phyloP scores from a whole-genome alignment of 192 early-diverging fungal genomes.

The Mortierella antarctica region DNA sequence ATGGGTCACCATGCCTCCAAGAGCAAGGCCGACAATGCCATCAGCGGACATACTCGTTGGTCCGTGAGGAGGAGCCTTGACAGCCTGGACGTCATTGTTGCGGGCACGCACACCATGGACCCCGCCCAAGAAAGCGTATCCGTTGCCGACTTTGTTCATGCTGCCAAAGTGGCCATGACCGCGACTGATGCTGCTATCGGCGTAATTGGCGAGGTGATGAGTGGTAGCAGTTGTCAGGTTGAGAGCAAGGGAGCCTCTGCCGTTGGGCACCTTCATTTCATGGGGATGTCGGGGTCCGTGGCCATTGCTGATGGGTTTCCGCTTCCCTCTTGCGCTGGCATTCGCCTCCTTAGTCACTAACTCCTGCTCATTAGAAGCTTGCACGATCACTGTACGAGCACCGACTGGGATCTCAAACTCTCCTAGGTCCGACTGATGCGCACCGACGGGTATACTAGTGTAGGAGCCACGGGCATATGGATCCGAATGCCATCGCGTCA shows the following conservation, averaged over 20 bases:
- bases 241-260: no score
- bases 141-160: background rate
- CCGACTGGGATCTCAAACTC: conserved; percentile 55
- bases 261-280: background rate
- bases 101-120: background rate
- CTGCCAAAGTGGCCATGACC: background rate
- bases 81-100: background rate
- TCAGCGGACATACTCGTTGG: no score
- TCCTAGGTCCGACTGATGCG: conserved; percentile 51
- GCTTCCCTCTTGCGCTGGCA: background rate
- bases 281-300: background rate
- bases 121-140: background rate
- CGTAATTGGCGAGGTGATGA: background rate
- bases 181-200: background rate
- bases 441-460: conserved; percentile 55
- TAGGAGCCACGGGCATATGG: conserved; percentile 60
- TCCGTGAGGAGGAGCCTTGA: no score
- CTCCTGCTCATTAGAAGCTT: background rate
- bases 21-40: no score
- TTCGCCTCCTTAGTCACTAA: background rate
- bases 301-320: background rate
- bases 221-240: background rate
- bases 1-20: background rate
- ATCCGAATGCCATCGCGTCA: conserved; percentile 58
- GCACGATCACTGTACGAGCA: conserved; percentile 8